phyloP scores from a whole-genome alignment of 2,329 filamentous ascomycete genomes.

The Beauveria sp. region DNA sequence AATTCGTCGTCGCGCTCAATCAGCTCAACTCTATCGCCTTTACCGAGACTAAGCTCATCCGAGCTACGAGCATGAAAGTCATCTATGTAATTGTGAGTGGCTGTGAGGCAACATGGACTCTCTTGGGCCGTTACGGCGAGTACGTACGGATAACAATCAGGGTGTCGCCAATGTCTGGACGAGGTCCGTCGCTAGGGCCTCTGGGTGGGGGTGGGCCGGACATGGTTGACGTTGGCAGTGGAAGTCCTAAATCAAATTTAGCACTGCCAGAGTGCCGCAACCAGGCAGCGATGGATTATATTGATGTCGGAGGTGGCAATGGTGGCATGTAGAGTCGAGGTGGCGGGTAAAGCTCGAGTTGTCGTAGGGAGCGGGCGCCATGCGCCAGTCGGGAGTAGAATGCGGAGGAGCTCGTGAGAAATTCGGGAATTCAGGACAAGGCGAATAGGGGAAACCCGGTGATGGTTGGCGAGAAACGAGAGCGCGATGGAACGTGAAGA shows the following conservation, averaged over 20 bases:
- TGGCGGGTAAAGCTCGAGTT: not conserved
- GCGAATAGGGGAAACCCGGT: not conserved
- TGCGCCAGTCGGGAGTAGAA: not conserved
- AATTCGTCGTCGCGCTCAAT: slow-evolving; percentile 84
- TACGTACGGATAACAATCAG: slow-evolving; percentile 64
- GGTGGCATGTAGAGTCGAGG: slow-evolving; percentile 4
- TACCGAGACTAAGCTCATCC: slow-evolving; percentile 82
- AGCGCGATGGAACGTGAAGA: slow-evolving; percentile 3
- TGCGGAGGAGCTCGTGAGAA: not conserved
- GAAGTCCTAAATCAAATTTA: not conserved
- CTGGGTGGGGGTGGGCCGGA: slow-evolving; percentile 35
- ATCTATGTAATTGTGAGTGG: slow-evolving; percentile 43
- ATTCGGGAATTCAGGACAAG: not conserved
- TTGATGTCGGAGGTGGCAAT: slow-evolving; percentile 2
- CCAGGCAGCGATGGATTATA: slow-evolving; percentile 5
- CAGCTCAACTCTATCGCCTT: slow-evolving; percentile 76
- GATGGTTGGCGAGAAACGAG: not conserved
- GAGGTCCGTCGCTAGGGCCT: slow-evolving; percentile 28
- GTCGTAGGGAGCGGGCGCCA: slow-evolving; percentile 1
- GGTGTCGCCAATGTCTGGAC: slow-evolving; percentile 58
- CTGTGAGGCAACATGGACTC: not conserved
- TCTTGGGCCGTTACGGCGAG: not conserved
- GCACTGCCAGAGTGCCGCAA: slow-evolving; percentile 1
- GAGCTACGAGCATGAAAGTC: slow-evolving; percentile 87
- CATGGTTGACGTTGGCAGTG: not conserved